phyloP scores from a whole-genome alignment of 179 eudicot genomes.

The Sideroxylon spinosum region DNA sequence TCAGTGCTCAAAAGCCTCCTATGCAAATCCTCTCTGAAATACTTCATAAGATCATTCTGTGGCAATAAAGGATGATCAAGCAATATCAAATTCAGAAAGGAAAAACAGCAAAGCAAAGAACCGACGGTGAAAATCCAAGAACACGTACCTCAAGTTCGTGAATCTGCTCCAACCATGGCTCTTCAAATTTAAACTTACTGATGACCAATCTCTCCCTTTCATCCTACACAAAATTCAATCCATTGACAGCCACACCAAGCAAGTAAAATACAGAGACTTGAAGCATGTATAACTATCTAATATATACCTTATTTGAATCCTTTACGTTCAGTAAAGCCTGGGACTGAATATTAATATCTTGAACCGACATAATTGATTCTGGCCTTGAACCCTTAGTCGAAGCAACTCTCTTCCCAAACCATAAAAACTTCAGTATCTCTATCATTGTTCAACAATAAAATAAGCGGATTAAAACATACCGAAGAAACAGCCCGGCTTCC shows the following conservation, averaged over 20 bases:
- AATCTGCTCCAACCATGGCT: constrained; percentile 84
- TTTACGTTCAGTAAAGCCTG: constrained; percentile 75
- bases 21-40: constrained; percentile 85
- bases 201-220: constrained; percentile 91
- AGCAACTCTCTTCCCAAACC: constrained; percentile 50
- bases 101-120: not conserved
- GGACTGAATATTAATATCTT: constrained; percentile 78
- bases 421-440: constrained; percentile 11
- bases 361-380: constrained; percentile 76
- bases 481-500: constrained; percentile 61
- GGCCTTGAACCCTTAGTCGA: constrained; percentile 64
- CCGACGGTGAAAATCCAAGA: not conserved
- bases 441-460: not conserved
- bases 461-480: constrained; percentile 37
- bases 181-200: constrained; percentile 89
- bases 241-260: constrained; percentile 14
- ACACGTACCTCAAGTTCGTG: constrained; percentile 91
- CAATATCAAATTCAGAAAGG: not conserved
- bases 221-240: constrained; percentile 45
- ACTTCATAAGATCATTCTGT: constrained; percentile 74
- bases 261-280: not conserved
- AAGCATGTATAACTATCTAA: not conserved
- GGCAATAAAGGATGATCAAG: constrained; percentile 12
- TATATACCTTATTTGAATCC: constrained; percentile 86
- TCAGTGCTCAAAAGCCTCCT: constrained; percentile 82